Evolutionary conservation across 192 early-diverging fungal genomes (phyloP), one percentile per base, ranked within the genome.

Genomic region (Coemansia sp.): DNA sequence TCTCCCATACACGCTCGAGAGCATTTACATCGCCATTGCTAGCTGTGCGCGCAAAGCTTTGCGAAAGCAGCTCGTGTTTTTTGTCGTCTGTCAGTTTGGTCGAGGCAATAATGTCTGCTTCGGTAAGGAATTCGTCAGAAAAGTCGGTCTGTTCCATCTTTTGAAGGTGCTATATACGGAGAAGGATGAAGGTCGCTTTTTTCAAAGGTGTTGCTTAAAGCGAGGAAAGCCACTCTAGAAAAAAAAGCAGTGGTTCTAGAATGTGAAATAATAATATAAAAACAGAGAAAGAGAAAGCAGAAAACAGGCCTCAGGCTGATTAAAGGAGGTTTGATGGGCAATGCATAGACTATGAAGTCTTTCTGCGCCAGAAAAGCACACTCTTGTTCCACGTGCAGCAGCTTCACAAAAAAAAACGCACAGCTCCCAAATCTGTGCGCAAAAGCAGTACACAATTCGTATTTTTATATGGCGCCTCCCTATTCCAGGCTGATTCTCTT

Each of bases 1-100:
- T 72, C 17, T 79, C 74, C 54, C 89, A 80, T 67, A 87, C 70
- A 16, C 85, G 79, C 28, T 77, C 67, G 6, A 92, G 76, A 46
- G 77, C 79, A 48, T 71, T 67, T 18, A 82, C 71, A 56, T 93
- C 84, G 37, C 92, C 92, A 66, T 88, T 87, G 26, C 87, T 87
- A 31, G 84, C 74, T 2, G 87, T 85, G 44, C 83, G 80, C 9
- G 85, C 80, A 59, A 92, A 89, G 5, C 85, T 59, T 53, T 83
- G 82, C 30, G 81, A 85, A 14, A 87, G 69, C 26, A 78, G 77
- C 46, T 74, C 58, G 51, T 51, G 81, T 63, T 88, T 87, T 36
- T 83, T 74, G 53, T 75, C 71, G 44, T 64, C 58, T 78, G 62
- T 17, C 32, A 76, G 56, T 37, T 69, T 63, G n/a, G 50, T 26